A percentile compares a stretch with the other conserved stretches of the same genome.
These are phyloP conservation scores for Komagataella mondaviorum DNA, from an alignment of 805 yeast genomes.

Conservation along the genomic window DNA sequence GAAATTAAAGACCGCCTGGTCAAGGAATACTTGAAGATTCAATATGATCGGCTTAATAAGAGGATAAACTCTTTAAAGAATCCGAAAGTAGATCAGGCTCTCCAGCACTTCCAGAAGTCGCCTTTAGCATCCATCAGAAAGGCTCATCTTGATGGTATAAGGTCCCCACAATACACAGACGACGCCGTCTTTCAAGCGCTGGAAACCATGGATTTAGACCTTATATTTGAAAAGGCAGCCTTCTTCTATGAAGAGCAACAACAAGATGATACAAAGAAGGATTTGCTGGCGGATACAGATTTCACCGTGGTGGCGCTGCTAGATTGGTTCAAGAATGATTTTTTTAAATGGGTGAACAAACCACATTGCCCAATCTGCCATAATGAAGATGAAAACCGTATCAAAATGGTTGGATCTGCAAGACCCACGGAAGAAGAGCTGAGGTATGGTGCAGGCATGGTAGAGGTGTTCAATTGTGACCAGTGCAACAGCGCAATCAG, in stretches of 20 bases:
- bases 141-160: neutral
- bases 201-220: neutral
- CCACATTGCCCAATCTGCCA: conserved; percentile 49
- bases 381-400: conserved; percentile 22
- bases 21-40: neutral
- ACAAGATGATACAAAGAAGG: neutral
- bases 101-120: neutral
- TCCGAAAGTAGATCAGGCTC: neutral
- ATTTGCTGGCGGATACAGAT: conserved; percentile 34
- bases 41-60: neutral
- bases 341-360: conserved; percentile 73
- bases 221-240: neutral
- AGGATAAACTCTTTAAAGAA: neutral
- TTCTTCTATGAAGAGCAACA: neutral
- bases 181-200: neutral
- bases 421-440: conserved; percentile 30
- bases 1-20: neutral
- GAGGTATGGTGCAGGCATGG: conserved; percentile 36
- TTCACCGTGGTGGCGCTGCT: conserved; percentile 42
- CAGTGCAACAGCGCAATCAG: conserved; percentile 32
- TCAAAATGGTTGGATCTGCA: conserved; percentile 22
- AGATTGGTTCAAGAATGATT: conserved; percentile 62
- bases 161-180: neutral
- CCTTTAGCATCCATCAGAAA: neutral
- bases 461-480: conserved; percentile 54